Conservation (phyloP, 176 grass and related monocot genomes). For the Bothriochloa decipiens region DNA sequence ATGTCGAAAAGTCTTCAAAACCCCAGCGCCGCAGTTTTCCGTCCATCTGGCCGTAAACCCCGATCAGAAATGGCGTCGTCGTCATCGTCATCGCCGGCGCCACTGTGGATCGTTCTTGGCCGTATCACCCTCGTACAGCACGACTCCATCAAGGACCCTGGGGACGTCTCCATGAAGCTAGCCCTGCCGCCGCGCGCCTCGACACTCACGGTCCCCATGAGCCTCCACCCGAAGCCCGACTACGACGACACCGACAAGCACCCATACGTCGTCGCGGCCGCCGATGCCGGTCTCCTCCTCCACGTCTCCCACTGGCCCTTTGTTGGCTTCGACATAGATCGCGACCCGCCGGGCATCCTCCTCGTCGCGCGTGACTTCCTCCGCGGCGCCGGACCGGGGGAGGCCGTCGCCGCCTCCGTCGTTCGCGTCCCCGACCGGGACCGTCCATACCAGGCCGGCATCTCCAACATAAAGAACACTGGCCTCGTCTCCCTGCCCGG, state of each 20-base stretch:
- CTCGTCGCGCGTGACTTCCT: conserved; percentile 14
- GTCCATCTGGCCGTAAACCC: background rate
- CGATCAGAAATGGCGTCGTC: background rate
- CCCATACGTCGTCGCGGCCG: conserved; percentile 17
- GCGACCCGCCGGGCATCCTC: conserved; percentile 7
- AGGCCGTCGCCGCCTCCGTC: background rate
- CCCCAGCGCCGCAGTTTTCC: background rate
- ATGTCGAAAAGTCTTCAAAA: background rate
- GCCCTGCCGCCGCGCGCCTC: conserved; percentile 18
- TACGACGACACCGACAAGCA: conserved; percentile 13
- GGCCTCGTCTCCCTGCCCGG: conserved; percentile 2
- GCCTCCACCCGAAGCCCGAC: conserved; percentile 25
- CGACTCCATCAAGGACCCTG: conserved; percentile 14
- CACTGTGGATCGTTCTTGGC: conserved; percentile 3
- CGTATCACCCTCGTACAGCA: conserved; percentile 23
- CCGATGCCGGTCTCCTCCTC: background rate
- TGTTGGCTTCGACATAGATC: conserved; percentile 8
- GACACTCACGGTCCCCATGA: conserved; percentile 2
- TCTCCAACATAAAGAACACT: background rate
- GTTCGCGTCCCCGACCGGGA: background rate
- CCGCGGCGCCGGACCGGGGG: background rate
- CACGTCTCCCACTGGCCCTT: conserved; percentile 13
- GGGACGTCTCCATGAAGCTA: background rate
- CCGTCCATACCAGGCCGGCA: background rate
- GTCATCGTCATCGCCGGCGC: background rate